These are phyloP conservation scores for Lactifluus piperatus DNA, from an alignment of 768 basidiomycete genomes.

Conservation along the genomic window DNA sequence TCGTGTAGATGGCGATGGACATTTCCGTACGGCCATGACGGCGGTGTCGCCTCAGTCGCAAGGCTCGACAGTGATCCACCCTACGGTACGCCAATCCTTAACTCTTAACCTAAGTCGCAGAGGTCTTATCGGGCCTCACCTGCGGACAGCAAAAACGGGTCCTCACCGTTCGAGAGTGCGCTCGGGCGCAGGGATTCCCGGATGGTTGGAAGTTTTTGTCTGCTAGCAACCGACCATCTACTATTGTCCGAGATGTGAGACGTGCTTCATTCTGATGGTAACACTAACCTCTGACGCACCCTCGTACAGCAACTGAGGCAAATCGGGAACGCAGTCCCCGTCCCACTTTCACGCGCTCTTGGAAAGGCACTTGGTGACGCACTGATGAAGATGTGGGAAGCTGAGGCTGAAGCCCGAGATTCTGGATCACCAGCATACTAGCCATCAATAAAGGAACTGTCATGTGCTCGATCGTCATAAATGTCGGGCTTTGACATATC, in stretches of 20 bases:
- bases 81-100: constrained; percentile 29
- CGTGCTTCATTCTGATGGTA: not conserved
- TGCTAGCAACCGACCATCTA: constrained; percentile 28
- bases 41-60: constrained; percentile 43
- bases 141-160: constrained; percentile 57
- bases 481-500: no score
- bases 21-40: constrained; percentile 63
- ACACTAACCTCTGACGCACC: not conserved
- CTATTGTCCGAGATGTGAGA: constrained; percentile 46
- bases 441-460: not conserved
- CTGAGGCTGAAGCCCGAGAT: constrained; percentile 6
- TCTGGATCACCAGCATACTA: constrained; percentile 7
- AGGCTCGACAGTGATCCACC: constrained; percentile 36
- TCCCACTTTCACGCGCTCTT: constrained; percentile 57
- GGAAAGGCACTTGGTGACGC: constrained; percentile 41
- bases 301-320: constrained; percentile 55
- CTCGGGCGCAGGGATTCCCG: constrained; percentile 73
- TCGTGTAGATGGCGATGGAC: constrained; percentile 41
- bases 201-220: constrained; percentile 60
- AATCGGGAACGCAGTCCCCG: constrained; percentile 75
- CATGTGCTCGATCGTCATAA: not conserved
- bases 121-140: not conserved
- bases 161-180: constrained; percentile 30
- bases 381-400: constrained; percentile 29
- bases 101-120: not conserved